A percentile compares a stretch with the other conserved stretches of the same genome.
These are phyloP conservation scores for Serendipita sp. DNA, from an alignment of 1,284 basidiomycete species.

Conservation along the genomic window DNA sequence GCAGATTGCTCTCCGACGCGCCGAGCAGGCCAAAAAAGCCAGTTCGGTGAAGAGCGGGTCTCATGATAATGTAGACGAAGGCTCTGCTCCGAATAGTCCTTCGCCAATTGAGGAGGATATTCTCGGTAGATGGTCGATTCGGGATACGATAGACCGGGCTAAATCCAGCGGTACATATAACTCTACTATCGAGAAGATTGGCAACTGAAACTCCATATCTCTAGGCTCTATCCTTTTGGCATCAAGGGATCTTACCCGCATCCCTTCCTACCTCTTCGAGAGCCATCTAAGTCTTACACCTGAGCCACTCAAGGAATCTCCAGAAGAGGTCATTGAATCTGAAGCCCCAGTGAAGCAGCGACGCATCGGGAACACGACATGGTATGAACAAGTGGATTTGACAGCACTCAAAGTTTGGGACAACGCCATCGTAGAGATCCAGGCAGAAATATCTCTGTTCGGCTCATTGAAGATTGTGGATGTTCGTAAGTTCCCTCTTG, in stretches of 20 bases:
- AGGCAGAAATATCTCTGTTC: slow-evolving; percentile 66
- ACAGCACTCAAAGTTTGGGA: slow-evolving; percentile 58
- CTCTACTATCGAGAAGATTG: slow-evolving; percentile 13
- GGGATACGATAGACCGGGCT: slow-evolving; percentile 61
- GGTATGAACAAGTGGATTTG: slow-evolving; percentile 68
- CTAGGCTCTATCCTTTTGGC: slow-evolving; percentile 18
- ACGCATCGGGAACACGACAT: slow-evolving; percentile 29
- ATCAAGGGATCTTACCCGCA: slow-evolving; percentile 50
- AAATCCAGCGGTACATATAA: slow-evolving; percentile 49
- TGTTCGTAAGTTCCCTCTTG: slow-evolving; percentile 29
- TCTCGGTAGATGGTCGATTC: slow-evolving; percentile 51
- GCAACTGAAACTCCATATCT: background rate
- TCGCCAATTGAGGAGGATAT: slow-evolving; percentile 33
- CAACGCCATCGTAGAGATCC: slow-evolving; percentile 61
- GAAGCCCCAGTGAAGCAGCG: slow-evolving; percentile 18
- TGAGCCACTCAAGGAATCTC: slow-evolving; percentile 44
- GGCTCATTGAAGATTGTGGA: slow-evolving; percentile 64
- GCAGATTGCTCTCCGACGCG: slow-evolving; percentile 56
- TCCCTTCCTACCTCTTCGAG: slow-evolving; percentile 66
- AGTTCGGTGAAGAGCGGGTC: slow-evolving; percentile 18
- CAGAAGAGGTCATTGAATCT: slow-evolving; percentile 42
- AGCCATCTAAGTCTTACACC: slow-evolving; percentile 60
- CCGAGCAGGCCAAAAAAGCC: slow-evolving; percentile 49
- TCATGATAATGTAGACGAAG: background rate
- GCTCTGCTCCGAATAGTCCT: slow-evolving; percentile 23